Evolutionary conservation across 108 stramenopile genomes (phyloP), one percentile per base, ranked within the genome.

Genomic region (Cyclotella cryptica): DNA sequence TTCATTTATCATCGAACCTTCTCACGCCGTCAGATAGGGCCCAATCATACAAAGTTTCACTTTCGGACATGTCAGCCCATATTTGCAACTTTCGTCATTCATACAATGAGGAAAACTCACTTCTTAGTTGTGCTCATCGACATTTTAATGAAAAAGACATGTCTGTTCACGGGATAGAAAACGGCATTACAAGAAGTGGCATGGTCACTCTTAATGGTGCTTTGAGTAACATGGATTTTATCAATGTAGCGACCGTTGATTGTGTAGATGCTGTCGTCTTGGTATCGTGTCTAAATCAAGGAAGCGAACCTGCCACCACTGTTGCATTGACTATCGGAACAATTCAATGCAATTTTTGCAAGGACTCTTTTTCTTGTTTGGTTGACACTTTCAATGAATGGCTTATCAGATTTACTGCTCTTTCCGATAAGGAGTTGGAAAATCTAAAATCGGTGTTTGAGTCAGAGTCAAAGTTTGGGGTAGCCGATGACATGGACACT

Each of bases 301-400:
- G 42, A 30, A 29, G n/a, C 62, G 90, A 87, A n/a, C 84, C 93
- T 17, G 45, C 63, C 11, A 54, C 74, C 6, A 75, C 84, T 0
- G 40, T 80, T 9, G 82, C 52, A 28, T 61, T 91, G 45, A 83
- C 85, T 10, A 12, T 95, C 35, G 93, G 93, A 10, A 67, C 75
- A 19, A 18, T 92, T 1, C 75, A 70, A 17, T 18, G 92, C 17
- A 78, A 83, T 58, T 83, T 83, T 11, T 95, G 94, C 73, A 88
- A 89, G 30, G 94, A 95, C 80, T 90, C 94, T 15, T 95, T 95
- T 65, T 69, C 58, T n/a, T 90, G 89, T 54, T 84, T 95, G n/a
- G 76, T 76, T 15, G 58, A 71, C 42, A 85, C 88, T 22, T 84
- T 90, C 24, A 87, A 83, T 24, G 94, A 95, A 30, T 85, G 91